Evolutionary conservation across 345 rosid species (phyloP), one percentile per base, ranked within the genome.

Genomic region (Salix dunnii): DNA sequence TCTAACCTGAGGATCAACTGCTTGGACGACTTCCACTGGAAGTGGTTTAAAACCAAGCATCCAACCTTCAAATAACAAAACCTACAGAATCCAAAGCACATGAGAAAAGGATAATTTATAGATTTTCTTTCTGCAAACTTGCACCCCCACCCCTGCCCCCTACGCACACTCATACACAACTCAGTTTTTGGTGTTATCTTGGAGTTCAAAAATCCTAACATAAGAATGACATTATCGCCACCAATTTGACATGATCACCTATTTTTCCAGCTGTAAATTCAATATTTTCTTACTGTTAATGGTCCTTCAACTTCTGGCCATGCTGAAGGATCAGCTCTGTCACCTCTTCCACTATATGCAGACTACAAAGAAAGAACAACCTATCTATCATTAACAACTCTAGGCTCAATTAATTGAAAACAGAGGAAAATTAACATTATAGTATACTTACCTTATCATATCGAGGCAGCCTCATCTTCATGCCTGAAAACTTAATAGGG

Each of bases 251-350:
- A 69, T 28, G n/a, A 62, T 53, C 40, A 49, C n/a, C 25, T 23
- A 31, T 61, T 16, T 35, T 38, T 38, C 67, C 72, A 70, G 70
- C 9, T 27, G 43, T n/a, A 67, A 35, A 36, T 67, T 35, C 72
- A 55, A 71, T 40, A 75, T 40, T 51, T 66, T 71, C 83, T 80
- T 86, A 91, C 99, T 77, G 82, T 84, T 66, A 96, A 78, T 72
- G 97, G 99, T 53, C 97, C 99, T 88, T 92, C 95, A 72, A 90
- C 86, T 83, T 91, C 98, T 63, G 97, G 94, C 99, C 99, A 96
- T 42, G 76, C 77, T 14, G 92, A 82, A 78, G 91, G 85, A 82
- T 96, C 93, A 68, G 84, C 97, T 90, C 98, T 86, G 84, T 96
- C 97, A 60, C 99, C 99, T 82, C 89, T 88, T 28, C 99, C 99